Evolutionary conservation across 2,329 filamentous ascomycete species (phyloP), one percentile per base, ranked within the genome.

Genomic region (Mariannaea sp.): DNA sequence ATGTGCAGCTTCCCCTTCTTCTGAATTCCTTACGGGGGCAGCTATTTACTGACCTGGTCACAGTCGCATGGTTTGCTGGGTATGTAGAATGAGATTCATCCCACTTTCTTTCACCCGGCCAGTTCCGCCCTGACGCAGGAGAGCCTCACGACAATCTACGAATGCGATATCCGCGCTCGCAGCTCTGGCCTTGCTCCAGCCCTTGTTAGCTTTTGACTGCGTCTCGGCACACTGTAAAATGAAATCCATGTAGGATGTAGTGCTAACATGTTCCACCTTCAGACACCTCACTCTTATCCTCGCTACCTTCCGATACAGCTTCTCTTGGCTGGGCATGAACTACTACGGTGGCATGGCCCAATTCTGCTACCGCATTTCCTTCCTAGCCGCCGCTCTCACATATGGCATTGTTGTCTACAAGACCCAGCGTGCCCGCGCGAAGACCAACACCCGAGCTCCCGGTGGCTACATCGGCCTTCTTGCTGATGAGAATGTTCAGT

Each of bases 331-430:
- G 53, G 88, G 88, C 68, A 89, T 97, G 81, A 95, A 96, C 81
- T 92, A 85, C 73, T 88, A 88, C 71, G 86, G 86, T 53, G 77
- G 83, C 70, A 85, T 85, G 79, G 92, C 93, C 41, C 81, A 84
- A 62, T 86, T 94, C 73, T 88, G 88, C 52, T 99, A 99, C 79
- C 92, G 94, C 67, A 84, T 88, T 49, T 90, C 92, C 53, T 99
- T 99, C 73, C 64, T 97, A 65, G 87, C 92, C 3, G 94, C 94
- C 5, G 91, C 92, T 41, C 84, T 86, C 43, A 97, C 94, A 9
- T 99, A 99, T 74, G 93, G 94, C 62, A 97, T 99, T 63, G 94
- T 99, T 43, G 93, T 99, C 58, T 97, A 96, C 82, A 99, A 99
- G 84, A 92, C 91, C 53, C 90, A 92, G 79, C 87, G 92, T 62